Base-by-base conservation (phyloP, 2,329 filamentous ascomycete genomes). In the Ophiocordyceps sinensis region DNA sequence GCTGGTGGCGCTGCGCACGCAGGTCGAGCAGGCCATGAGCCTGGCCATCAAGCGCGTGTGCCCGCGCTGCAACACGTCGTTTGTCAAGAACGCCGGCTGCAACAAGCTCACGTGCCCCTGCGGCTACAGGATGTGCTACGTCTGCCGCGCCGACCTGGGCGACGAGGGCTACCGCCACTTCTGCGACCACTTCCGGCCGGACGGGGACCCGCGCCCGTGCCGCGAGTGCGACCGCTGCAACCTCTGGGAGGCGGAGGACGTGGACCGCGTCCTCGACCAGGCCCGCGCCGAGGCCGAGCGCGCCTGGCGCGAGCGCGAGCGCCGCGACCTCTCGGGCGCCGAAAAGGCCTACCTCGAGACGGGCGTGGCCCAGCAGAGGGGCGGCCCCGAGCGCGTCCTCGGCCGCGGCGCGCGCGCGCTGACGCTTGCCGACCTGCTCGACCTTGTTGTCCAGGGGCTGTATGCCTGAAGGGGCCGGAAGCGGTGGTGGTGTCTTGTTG, bases 111-210 rank as follows among this genome's bases (percentile, higher is more conserved):
- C 86, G 6, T 96, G 91, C 57, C 79, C 87, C 14, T 98, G 91
- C 61, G 91, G 91, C 9, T 96, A 96, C 63, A 82, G 84, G 51
- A 96, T 96, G 89, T 98, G 91, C 60, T 98, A 98, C 55, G 77
- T 96, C 37, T 98, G 91, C 60, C 84, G 91, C 34, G 81, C 81
- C 50, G 79, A 85, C 52, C 76, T 82, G 37, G 66, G 69, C 42
- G 66, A 74, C 39, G 81, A 88, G 57, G 88, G 89, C 1, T 96
- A 98, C 60, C 72, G 78, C 32, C 91, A 98, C 61, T 98, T 95
- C 55, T 98, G 91, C 58, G 84, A 94, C 57, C 91, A 96, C 62
- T 96, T 96, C 59, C 75, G 91, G 9, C 81, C 85, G 10, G 74
- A 83, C 45, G 85, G 82, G 0, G 86, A 88, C 38, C 67, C 70